These are phyloP conservation scores for Gossypium anomalum DNA, from an alignment of 345 rosid genomes.

Conservation along the genomic window DNA sequence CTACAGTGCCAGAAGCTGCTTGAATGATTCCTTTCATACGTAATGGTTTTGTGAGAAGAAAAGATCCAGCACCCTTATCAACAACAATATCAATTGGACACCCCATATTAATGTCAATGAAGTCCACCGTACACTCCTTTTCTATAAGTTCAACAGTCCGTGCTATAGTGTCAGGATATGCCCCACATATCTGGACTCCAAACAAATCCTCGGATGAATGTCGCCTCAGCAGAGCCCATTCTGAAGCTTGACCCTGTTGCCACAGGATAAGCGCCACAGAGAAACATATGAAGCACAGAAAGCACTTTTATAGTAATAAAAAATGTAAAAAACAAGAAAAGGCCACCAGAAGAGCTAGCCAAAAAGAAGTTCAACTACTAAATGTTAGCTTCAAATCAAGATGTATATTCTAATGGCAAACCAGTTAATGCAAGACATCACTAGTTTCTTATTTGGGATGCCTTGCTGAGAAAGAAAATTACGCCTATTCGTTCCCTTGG, in stretches of 20 bases:
- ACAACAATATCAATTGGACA: constrained; percentile 93
- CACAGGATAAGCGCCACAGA: not conserved
- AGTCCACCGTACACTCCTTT: constrained; percentile 70
- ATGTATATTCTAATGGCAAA: not conserved
- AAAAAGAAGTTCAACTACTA: not conserved
- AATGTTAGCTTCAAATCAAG: not conserved
- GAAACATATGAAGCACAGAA: not conserved
- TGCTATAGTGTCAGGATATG: constrained; percentile 67
- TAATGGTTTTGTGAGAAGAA: constrained; percentile 73
- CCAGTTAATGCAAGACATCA: not conserved
- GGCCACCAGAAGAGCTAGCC: not conserved
- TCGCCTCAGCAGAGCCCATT: constrained; percentile 90
- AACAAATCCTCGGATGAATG: constrained; percentile 88
- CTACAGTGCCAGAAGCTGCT: constrained; percentile 69
- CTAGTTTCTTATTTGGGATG: not conserved
- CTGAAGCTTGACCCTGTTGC: constrained; percentile 92
- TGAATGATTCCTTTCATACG: constrained; percentile 70
- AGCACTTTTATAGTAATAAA: not conserved
- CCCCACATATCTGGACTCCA: constrained; percentile 94
- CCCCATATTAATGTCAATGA: constrained; percentile 97
- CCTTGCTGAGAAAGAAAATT: not conserved
- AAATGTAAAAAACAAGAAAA: not conserved
- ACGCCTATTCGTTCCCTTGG: not conserved
- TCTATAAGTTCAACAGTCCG: constrained; percentile 80
- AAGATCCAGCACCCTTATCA: constrained; percentile 93